Conservation (phyloP, 768 basidiomycete genomes). For the Paxillus involutus region DNA sequence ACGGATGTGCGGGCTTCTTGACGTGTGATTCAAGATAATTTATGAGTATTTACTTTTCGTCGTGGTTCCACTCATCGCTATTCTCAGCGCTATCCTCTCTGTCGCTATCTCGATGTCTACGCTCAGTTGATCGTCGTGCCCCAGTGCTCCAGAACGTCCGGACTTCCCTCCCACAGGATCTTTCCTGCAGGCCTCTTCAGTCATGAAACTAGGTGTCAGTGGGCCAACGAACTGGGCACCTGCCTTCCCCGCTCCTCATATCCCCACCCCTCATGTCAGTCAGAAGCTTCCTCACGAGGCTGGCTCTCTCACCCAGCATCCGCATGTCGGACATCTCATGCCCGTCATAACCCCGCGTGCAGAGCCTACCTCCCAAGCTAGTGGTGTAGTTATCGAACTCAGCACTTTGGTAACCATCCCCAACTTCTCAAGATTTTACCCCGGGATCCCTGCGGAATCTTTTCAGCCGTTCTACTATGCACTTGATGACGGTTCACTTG, state of each 20-base stretch:
- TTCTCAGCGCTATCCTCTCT: background rate
- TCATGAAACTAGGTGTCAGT: background rate
- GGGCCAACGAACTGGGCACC: background rate
- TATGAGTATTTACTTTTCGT: background rate
- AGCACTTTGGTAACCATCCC: conserved; percentile 49
- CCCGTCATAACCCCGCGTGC: conserved; percentile 3
- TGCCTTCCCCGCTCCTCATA: background rate
- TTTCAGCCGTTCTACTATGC: conserved; percentile 50
- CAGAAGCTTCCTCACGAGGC: background rate
- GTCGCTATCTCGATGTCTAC: background rate
- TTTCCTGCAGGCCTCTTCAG: background rate
- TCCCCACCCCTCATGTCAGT: background rate
- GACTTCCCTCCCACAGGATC: background rate
- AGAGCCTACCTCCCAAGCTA: conserved; percentile 21
- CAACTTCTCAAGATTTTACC: conserved; percentile 46
- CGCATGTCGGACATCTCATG: background rate
- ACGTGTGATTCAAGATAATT: background rate
- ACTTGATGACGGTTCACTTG: conserved; percentile 58
- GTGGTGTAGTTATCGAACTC: conserved; percentile 49
- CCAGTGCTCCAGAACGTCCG: background rate
- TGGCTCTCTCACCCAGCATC: background rate
- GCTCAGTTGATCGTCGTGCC: background rate
- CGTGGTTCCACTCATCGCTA: background rate
- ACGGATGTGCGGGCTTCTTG: background rate
- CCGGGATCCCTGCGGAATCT: conserved; percentile 35